Evolutionary conservation across 2,329 filamentous ascomycete species (phyloP).

Genomic region (Alternaria consortialis): DNA sequence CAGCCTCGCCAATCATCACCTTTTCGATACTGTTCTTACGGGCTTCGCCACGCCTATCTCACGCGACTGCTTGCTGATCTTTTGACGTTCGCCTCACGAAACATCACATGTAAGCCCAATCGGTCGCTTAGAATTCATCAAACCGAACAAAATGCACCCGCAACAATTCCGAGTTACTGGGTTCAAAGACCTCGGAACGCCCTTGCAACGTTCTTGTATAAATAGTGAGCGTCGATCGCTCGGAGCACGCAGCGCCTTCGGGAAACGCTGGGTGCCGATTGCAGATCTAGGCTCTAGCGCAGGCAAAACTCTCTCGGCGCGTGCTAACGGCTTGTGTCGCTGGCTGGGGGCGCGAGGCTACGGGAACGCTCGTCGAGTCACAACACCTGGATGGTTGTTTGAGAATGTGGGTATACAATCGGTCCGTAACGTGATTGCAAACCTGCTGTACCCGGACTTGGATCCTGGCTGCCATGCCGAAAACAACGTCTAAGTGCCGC

Average conservation of each 20-base stretch:
- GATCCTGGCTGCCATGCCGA: constrained; percentile 11
- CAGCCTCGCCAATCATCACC: constrained; percentile 1
- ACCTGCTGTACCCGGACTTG: constrained; percentile 9
- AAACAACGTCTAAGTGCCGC: constrained; percentile 7
- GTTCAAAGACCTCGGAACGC: constrained; percentile 7
- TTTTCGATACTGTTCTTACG: constrained; percentile 12
- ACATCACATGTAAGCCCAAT: not conserved
- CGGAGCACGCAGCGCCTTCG: constrained; percentile 13
- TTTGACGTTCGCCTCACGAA: constrained; percentile 4
- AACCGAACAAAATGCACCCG: constrained; percentile 4
- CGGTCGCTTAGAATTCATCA: constrained; percentile 7
- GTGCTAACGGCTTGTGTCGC: constrained; percentile 14
- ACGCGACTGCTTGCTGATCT: constrained; percentile 13
- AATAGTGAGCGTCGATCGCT: constrained; percentile 16
- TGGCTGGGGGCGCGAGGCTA: constrained; percentile 6
- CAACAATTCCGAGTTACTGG: constrained; percentile 7
- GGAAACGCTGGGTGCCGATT: constrained; percentile 15
- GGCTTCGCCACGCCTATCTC: constrained; percentile 12
- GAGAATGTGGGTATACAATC: constrained; percentile 10
- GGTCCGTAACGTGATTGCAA: constrained; percentile 14
- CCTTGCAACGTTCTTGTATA: constrained; percentile 16
- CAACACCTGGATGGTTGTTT: constrained; percentile 2
- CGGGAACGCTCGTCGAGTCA: constrained; percentile 7
- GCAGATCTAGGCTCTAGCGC: constrained; percentile 17
- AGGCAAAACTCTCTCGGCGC: constrained; percentile 16